phyloP scores from a whole-genome alignment of 148 eudicot genomes.

The Arbutus unedo region DNA sequence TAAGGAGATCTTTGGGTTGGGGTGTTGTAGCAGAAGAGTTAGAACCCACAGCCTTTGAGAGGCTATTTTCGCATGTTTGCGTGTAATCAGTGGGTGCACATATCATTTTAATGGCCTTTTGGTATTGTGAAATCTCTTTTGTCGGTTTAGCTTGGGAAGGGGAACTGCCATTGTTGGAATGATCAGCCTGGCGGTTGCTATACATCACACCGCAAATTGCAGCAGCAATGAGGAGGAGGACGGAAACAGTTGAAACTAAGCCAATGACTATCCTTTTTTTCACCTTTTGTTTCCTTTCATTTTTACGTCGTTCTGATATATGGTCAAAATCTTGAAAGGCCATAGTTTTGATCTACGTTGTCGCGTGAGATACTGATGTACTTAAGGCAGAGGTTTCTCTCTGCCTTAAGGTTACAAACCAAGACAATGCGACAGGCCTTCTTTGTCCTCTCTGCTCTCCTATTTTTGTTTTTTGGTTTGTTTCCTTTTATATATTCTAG shows the following conservation, averaged over 20 bases:
- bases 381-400: conserved; percentile 15
- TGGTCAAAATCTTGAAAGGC: conserved; percentile 76
- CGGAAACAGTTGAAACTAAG: conserved; percentile 20
- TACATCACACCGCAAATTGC: conserved; percentile 33
- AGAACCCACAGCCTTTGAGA: conserved; percentile 34
- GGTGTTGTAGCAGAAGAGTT: conserved; percentile 17
- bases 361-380: not conserved
- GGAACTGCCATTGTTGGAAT: not conserved
- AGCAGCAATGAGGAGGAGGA: conserved; percentile 40
- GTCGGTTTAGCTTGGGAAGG: not conserved
- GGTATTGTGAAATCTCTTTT: conserved; percentile 15
- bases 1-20: conserved; percentile 48
- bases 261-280: conserved; percentile 36
- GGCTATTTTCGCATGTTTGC: conserved; percentile 45
- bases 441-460: not conserved
- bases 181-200: conserved; percentile 1
- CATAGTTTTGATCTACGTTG: conserved; percentile 26
- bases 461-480: conserved; percentile 15
- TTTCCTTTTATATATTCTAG: conserved; percentile 18
- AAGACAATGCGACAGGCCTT: not conserved
- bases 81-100: conserved; percentile 62
- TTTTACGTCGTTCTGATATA: conserved; percentile 55
- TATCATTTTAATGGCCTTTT: conserved; percentile 39
- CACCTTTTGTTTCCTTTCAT: conserved; percentile 40
- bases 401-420: conserved; percentile 9